Evolutionary conservation across 2,329 filamentous ascomycete genomes (phyloP).

Genomic region (Colletotrichum karsti): DNA sequence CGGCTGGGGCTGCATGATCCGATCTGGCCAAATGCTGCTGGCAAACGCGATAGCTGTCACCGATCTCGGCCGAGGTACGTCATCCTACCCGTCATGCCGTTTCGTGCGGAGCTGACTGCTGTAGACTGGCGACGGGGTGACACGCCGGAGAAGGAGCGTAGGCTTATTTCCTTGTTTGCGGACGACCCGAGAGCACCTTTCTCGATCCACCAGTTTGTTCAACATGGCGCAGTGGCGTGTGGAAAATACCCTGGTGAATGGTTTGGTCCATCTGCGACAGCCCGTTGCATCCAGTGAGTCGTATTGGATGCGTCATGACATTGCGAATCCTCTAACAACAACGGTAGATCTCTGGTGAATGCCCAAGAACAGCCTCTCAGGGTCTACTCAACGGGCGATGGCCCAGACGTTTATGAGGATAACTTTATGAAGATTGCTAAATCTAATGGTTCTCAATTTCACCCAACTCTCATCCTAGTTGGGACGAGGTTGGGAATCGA

Average conservation of each 20-base stretch:
- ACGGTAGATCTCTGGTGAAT: conserved; percentile 75
- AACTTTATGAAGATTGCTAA: conserved; percentile 82
- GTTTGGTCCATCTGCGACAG: conserved; percentile 98
- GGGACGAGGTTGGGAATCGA: conserved; percentile 92
- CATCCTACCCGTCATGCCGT: too few relatives aligned
- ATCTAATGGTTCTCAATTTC: conserved; percentile 71
- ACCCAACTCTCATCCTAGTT: conserved; percentile 88
- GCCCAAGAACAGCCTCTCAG: conserved; percentile 68
- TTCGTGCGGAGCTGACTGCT: too few relatives aligned
- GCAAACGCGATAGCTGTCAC: conserved; percentile 84
- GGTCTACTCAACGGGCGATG: conserved; percentile 90
- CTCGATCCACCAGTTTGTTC: conserved; percentile 94
- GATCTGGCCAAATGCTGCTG: conserved; percentile 91
- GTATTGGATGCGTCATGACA: background rate
- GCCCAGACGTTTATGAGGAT: conserved; percentile 93
- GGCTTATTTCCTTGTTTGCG: conserved; percentile 83
- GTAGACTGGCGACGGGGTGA: conserved; percentile 78
- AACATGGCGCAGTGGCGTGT: conserved; percentile 85
- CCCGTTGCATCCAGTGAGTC: conserved; percentile 88
- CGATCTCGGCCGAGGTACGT: conserved; percentile 78
- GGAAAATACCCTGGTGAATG: conserved; percentile 96
- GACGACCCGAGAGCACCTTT: conserved; percentile 88
- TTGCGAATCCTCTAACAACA: conserved; percentile 6
- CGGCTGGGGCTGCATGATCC: conserved; percentile 99
- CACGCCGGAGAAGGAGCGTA: conserved; percentile 67